Base-by-base conservation (phyloP, 768 basidiomycete genomes). In the Pisolithus sp. region DNA sequence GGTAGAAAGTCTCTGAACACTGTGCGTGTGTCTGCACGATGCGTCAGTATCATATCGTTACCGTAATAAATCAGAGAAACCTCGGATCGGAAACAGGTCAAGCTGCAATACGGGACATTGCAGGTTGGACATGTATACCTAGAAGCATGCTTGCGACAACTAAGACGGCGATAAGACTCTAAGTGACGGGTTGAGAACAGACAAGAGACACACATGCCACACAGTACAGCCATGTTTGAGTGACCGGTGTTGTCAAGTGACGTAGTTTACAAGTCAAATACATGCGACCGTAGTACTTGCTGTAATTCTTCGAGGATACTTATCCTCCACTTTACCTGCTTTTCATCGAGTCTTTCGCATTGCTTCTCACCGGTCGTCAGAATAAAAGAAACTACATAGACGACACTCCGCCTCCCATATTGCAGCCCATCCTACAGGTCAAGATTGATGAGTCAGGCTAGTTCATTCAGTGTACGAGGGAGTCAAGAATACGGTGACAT, bases 1-100 rank as follows among this genome's bases (percentile, higher is more conserved):
- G 81, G 67, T 91, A 93, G 64, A 93, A 93, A 0, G 74, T 69
- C 64, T 93, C 91, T 23, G 89, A 90, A 70, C 90, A 93, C 64
- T 79, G 76, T 2, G 75, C 71, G 66, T 93, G 90, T 45, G 70
- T 62, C 88, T 65, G 53, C 38, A 48, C 10, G 12, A 47, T n/a
- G 9, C 8, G 7, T 37, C 47, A 24, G 57, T 43, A 48, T 48
- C 36, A 2, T 5, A 6, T 47, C 13, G 13, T 34, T 8, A 34
- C 40, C 15, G 8, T n/a, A 44, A 47, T 34, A 34, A n/a, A 47
- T 46, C 40, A 52, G 26, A 63, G 77, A 55, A 66, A 30, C 86
- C 68, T 80, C 72, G 28, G 85, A 85, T 41, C 84, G 81, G 70
- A 89, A 93, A 68, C 91, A 93, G 10, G 72, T 70, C 28, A 92